These are phyloP conservation scores for Trichoderma guizhouense DNA, from an alignment of 2,329 filamentous ascomycete genomes.

Conservation along the genomic window DNA sequence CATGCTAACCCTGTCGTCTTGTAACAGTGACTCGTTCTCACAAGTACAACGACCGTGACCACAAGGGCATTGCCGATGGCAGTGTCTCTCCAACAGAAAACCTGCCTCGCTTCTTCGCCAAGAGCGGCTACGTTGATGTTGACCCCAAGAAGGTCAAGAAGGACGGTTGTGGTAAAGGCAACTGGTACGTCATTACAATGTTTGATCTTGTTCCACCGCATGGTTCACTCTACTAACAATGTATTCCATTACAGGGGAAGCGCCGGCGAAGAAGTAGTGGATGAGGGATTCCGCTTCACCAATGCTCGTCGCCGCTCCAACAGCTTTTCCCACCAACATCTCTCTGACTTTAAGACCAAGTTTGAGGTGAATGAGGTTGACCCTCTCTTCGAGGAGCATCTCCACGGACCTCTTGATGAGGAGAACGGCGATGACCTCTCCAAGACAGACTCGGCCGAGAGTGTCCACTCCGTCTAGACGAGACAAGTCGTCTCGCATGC, in stretches of 20 bases:
- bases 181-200: conserved; percentile 67
- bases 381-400: conserved; percentile 83
- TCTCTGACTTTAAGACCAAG: conserved; percentile 89
- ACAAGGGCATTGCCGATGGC: conserved; percentile 74
- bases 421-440: conserved; percentile 53
- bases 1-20: background rate
- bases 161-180: conserved; percentile 86
- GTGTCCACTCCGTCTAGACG: conserved; percentile 50
- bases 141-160: conserved; percentile 97
- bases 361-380: conserved; percentile 89
- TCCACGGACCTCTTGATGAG: conserved; percentile 65
- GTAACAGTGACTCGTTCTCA: conserved; percentile 91
- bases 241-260: conserved; percentile 61
- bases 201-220: background rate
- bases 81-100: conserved; percentile 66
- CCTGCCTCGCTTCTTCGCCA: conserved; percentile 89
- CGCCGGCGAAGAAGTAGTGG: conserved; percentile 77
- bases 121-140: conserved; percentile 73
- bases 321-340: conserved; percentile 65
- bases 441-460: conserved; percentile 59
- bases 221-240: background rate
- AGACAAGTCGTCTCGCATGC: conserved; percentile 2
- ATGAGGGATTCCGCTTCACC: conserved; percentile 77
- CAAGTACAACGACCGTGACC: conserved; percentile 93
- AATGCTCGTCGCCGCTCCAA: conserved; percentile 92